phyloP scores from a whole-genome alignment of 208 protist species.

The Porcisia deanei region DNA sequence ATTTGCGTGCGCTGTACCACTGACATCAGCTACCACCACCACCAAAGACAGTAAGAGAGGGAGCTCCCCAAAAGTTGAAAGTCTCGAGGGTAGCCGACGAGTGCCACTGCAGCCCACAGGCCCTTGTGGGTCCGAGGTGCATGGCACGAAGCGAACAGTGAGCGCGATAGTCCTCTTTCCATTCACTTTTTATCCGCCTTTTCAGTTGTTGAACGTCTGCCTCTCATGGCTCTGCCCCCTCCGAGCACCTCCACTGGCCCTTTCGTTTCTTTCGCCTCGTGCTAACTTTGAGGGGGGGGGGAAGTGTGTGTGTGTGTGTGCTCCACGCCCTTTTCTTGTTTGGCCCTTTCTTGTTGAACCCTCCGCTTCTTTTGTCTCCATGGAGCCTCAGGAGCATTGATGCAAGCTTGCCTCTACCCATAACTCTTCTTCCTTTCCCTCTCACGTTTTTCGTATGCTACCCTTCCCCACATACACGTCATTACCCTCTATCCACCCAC shows the following conservation, averaged over 20 bases:
- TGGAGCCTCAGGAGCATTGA: background rate
- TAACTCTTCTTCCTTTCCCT: constrained; percentile 13
- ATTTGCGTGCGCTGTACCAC: background rate
- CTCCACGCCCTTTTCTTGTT: background rate
- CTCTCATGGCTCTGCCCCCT: background rate
- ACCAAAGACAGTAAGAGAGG: background rate
- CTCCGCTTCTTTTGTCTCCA: background rate
- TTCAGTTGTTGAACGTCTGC: background rate
- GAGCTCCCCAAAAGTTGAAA: no score
- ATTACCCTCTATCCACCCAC: background rate
- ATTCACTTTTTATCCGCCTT: background rate
- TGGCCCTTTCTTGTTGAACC: background rate
- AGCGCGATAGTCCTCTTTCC: background rate
- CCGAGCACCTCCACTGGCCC: background rate
- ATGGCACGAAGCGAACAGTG: background rate
- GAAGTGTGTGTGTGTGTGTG: no score
- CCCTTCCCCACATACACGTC: background rate
- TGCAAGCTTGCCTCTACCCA: constrained; percentile 8
- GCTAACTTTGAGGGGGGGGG: background rate
- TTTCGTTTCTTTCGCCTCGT: background rate
- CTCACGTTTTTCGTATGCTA: constrained; percentile 16
- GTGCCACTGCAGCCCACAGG: background rate
- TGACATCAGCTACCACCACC: background rate
- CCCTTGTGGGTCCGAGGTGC: no score
- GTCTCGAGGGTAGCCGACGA: background rate